Conservation (phyloP, 1,284 basidiomycete species). For the Somion occarium region DNA sequence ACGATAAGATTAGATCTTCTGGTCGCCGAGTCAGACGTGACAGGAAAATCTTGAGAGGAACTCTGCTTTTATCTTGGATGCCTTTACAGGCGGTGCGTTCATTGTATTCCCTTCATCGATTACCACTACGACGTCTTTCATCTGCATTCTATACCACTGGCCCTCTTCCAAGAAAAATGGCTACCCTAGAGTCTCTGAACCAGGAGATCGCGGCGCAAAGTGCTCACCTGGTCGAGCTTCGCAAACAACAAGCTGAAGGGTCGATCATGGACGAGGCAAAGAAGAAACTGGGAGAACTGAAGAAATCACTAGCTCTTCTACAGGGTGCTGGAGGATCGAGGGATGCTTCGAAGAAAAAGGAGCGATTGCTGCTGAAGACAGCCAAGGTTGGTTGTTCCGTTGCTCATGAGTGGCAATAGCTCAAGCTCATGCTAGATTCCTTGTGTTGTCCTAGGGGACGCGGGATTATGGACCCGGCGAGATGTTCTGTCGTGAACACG, state of each 20-base stretch:
- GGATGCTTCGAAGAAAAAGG: slow-evolving; percentile 53
- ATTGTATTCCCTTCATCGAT: slow-evolving; percentile 10
- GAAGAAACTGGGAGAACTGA: slow-evolving; percentile 67
- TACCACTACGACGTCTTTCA: slow-evolving; percentile 3
- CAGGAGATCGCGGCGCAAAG: slow-evolving; percentile 52
- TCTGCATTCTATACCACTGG: background rate
- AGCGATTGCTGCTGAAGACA: slow-evolving; percentile 71
- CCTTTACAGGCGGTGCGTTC: slow-evolving; percentile 6
- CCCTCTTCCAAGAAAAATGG: slow-evolving; percentile 23
- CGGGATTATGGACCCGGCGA: slow-evolving; percentile 94
- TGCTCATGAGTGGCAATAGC: slow-evolving; percentile 11
- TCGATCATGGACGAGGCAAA: slow-evolving; percentile 55
- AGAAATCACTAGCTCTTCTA: slow-evolving; percentile 47
- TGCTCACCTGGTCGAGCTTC: slow-evolving; percentile 53
- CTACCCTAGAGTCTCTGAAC: slow-evolving; percentile 34
- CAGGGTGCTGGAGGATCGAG: slow-evolving; percentile 36
- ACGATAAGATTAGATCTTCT: slow-evolving; percentile 6
- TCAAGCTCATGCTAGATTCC: slow-evolving; percentile 19
- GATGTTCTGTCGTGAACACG: slow-evolving; percentile 88
- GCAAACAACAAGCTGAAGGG: slow-evolving; percentile 43
- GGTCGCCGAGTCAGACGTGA: slow-evolving; percentile 4
- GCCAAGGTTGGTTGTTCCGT: slow-evolving; percentile 57
- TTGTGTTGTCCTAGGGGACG: slow-evolving; percentile 64
- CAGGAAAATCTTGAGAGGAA: slow-evolving; percentile 1
- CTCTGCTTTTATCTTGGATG: slow-evolving; percentile 6